Base-by-base conservation (phyloP, 805 yeast species). In the Allodekkera sacchari region DNA sequence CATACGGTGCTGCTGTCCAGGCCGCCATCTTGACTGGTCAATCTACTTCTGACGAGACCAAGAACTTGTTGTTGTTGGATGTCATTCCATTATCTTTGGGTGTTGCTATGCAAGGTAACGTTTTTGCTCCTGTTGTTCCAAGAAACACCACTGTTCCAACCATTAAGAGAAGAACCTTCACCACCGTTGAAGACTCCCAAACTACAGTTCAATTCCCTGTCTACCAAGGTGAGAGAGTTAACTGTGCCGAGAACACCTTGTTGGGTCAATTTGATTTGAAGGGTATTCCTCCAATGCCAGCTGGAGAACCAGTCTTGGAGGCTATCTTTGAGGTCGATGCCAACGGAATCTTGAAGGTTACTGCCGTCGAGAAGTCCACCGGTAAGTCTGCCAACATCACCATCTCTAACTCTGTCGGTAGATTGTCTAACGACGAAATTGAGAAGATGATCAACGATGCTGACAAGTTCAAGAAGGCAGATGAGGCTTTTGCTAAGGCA, bases 111-210 rank as follows among this genome's bases (percentile, higher is more conserved):
- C 92, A 88, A 71, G 98, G 98, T 71, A 94, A 92, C 69, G 89
- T 92, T 62, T 88, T 89, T 73, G 95, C 96, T 60, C 92, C 94
- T 59, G 95, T 92, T 64, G 94, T 92, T 53, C 96, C 96, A 72
- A 87, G 98, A 77, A 92, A 92, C 83, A 83, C 97, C 53, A 89
- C 97, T 57, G 95, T 89, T 54, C 98, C 98, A 68, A 89, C 97
- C 66, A 83, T 87, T 71, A 89, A 89, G 83, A 82, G 95, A 63
- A 87, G 95, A 75, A 89, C 95, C 53, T 89, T 89, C 85, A 87
- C 98, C 62, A 89, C 98, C 52, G 94, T 84, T 59, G 95, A 83
- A 54, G 98, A 89, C 77, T 85, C 84, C 77, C 98, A 89, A 74
- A 89, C 97, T 59, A 84, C 95, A 52, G 97, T 89, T 48, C 92